A percentile compares a stretch with the other conserved stretches of the same genome.
These are phyloP conservation scores for Capsella bursapastoris DNA, from an alignment of 345 rosid genomes.

Conservation along the genomic window DNA sequence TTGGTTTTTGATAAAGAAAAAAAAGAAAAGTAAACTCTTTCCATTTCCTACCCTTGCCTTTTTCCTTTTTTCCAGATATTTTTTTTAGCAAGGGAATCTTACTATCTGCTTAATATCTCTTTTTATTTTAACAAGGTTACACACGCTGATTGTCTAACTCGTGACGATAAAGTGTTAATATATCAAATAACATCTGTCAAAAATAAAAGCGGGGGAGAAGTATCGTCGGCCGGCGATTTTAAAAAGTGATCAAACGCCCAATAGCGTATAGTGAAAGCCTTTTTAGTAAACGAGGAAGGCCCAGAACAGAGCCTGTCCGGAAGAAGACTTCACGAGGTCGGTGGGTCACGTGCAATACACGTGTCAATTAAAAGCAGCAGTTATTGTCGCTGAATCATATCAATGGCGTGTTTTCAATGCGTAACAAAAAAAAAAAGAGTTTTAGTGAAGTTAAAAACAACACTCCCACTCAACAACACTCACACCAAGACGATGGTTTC, in stretches of 20 bases:
- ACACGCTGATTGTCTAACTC: neutral
- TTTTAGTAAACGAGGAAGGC: constrained; percentile 4
- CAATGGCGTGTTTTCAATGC: constrained; percentile 25
- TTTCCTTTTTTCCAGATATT: neutral
- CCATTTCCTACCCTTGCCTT: neutral
- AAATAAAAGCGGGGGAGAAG: too few species aligned
- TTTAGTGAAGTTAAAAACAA: constrained; percentile 13
- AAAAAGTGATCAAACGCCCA: neutral
- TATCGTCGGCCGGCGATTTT: neutral
- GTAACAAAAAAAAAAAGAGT: neutral
- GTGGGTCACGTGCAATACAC: neutral
- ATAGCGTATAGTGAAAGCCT: neutral
- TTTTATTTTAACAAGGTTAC: neutral
- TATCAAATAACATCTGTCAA: too few species aligned
- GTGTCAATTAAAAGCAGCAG: constrained; percentile 24
- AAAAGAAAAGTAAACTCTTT: neutral
- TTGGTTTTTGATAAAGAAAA: constrained; percentile 8
- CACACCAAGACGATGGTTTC: constrained; percentile 56
- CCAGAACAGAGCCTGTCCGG: neutral
- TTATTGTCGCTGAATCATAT: constrained; percentile 33
- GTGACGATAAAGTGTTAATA: too few species aligned
- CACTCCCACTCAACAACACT: neutral
- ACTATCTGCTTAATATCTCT: neutral
- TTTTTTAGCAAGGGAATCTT: neutral
- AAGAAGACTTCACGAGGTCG: neutral